Evolutionary conservation across 495 filamentous ascomycete genomes (phyloP).

Genomic region (Penicillium parvum): DNA sequence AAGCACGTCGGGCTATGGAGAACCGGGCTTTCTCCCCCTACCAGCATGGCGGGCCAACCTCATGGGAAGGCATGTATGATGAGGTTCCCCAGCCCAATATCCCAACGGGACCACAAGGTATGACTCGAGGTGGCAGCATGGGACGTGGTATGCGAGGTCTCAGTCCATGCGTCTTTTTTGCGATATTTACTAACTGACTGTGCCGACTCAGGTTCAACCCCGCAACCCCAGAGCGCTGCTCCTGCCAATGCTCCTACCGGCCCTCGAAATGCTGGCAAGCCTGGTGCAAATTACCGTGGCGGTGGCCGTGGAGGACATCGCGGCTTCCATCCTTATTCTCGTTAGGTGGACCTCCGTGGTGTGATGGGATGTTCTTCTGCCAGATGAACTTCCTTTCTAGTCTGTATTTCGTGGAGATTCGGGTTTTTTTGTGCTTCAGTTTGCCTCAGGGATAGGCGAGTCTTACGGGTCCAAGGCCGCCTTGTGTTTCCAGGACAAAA

Average conservation of each 20-base stretch:
- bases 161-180: not conserved
- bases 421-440: not conserved
- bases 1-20: conserved; percentile 46
- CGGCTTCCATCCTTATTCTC: conserved; percentile 78
- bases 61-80: conserved; percentile 99
- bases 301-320: conserved; percentile 75
- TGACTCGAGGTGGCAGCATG: conserved; percentile 46
- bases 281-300: conserved; percentile 91
- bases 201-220: conserved; percentile 33
- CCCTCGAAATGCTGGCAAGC: conserved; percentile 91
- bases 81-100: conserved; percentile 87
- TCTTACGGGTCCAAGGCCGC: conserved; percentile 5
- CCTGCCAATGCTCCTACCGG: conserved; percentile 94
- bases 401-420: not conserved
- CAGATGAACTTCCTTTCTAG: not conserved
- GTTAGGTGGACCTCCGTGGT: conserved; percentile 17
- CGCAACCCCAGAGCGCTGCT: conserved; percentile 64
- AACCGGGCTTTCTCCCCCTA: conserved; percentile 46
- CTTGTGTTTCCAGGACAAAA: no score
- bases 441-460: not conserved
- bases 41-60: conserved; percentile 62
- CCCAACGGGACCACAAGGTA: conserved; percentile 48
- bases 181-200: conserved; percentile 14
- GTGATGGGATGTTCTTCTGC: not conserved
- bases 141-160: conserved; percentile 43